These are phyloP conservation scores for Musa itinerans DNA, from an alignment of 176 grass and related monocot genomes.

Conservation along the genomic window DNA sequence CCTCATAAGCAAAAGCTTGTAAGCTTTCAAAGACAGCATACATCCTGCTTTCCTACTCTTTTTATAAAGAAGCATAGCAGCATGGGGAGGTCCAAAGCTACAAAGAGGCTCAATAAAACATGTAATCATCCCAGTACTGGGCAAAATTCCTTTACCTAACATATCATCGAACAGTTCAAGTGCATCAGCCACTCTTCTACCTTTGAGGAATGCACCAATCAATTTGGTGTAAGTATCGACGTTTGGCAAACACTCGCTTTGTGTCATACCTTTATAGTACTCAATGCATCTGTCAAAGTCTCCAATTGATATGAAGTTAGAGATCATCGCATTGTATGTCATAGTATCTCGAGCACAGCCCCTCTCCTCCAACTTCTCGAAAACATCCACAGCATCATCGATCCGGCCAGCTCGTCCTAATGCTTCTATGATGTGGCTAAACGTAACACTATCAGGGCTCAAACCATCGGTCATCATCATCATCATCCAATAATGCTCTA, in stretches of 20 bases:
- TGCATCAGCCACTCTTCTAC: slow-evolving; percentile 74
- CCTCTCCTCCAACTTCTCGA: slow-evolving; percentile 49
- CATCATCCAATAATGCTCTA: slow-evolving; percentile 42
- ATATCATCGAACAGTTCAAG: slow-evolving; percentile 75
- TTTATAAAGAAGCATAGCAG: slow-evolving; percentile 65
- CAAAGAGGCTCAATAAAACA: slow-evolving; percentile 57
- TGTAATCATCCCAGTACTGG: slow-evolving; percentile 63
- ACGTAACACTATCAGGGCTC: slow-evolving; percentile 43
- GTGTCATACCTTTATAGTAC: slow-evolving; percentile 71
- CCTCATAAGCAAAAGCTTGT: slow-evolving; percentile 79
- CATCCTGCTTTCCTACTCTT: slow-evolving; percentile 76
- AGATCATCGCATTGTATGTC: slow-evolving; percentile 72
- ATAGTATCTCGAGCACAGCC: slow-evolving; percentile 36
- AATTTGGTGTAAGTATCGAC: slow-evolving; percentile 48
- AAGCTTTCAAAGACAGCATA: slow-evolving; percentile 67
- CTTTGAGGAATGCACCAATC: slow-evolving; percentile 49
- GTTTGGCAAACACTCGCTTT: slow-evolving; percentile 40
- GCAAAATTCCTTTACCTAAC: slow-evolving; percentile 43
- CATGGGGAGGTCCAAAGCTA: slow-evolving; percentile 75
- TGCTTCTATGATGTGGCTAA: slow-evolving; percentile 59
- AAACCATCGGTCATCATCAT: slow-evolving; percentile 78
- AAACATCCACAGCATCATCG: slow-evolving; percentile 42
- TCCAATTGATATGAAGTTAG: slow-evolving; percentile 47
- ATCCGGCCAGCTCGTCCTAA: slow-evolving; percentile 44
- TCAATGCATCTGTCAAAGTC: slow-evolving; percentile 52